phyloP scores from a whole-genome alignment of 1,139 yeast genomes.

The Nakaseomyces nivariensis region DNA sequence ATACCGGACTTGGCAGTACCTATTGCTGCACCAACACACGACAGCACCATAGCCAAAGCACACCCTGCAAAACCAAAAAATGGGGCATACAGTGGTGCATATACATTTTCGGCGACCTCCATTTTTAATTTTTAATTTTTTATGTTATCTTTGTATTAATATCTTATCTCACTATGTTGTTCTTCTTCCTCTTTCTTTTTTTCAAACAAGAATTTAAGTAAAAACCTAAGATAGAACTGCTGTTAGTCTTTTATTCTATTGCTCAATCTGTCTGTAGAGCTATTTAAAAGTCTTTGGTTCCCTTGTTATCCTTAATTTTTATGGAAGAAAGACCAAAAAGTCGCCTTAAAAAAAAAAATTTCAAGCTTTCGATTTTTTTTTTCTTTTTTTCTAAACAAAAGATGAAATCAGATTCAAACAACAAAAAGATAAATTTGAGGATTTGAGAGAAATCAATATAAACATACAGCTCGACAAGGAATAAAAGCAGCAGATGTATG shows the following conservation, averaged over 20 bases:
- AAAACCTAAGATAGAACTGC: too few species aligned
- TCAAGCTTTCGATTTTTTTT: too few species aligned
- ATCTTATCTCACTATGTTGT: background rate
- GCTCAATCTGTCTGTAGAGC: too few species aligned
- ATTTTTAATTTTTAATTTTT: background rate
- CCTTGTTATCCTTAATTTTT: too few species aligned
- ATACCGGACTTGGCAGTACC: conserved; percentile 98
- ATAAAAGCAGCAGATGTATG: background rate
- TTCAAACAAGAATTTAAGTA: too few species aligned
- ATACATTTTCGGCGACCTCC: conserved; percentile 33
- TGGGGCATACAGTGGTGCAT: conserved; percentile 83
- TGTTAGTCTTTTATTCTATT: too few species aligned
- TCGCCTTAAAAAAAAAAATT: background rate
- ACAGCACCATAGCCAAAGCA: conserved; percentile 80
- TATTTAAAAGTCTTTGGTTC: too few species aligned
- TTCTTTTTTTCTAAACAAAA: too few species aligned
- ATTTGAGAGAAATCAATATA: too few species aligned
- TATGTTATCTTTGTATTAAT: background rate
- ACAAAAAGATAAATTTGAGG: too few species aligned
- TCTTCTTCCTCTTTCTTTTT: background rate
- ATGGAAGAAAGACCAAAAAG: background rate
- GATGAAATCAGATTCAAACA: too few species aligned
- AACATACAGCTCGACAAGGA: background rate
- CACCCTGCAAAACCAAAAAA: conserved; percentile 93
- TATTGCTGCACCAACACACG: conserved; percentile 93